phyloP scores from a whole-genome alignment of 108 stramenopile genomes.

The Bacterosira constricta region DNA sequence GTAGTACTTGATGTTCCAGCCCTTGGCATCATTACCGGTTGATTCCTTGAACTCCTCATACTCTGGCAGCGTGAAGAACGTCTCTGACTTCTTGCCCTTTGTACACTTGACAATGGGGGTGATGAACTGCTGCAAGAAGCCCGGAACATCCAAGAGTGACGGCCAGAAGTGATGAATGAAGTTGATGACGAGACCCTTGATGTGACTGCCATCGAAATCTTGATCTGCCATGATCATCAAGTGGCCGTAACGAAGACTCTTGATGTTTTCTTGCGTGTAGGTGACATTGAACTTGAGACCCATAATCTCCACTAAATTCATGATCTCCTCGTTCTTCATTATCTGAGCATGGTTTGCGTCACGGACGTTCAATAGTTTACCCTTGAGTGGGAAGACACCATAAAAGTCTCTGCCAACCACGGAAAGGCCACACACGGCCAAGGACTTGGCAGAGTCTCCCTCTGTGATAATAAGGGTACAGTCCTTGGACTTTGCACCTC shows the following conservation, averaged over 20 bases:
- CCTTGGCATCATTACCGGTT: conserved; percentile 89
- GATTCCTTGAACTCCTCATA: conserved; percentile 92
- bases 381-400: conserved; percentile 96
- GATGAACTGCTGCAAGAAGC: conserved; percentile 99
- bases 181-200: conserved; percentile 99
- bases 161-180: conserved; percentile 98
- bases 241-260: conserved; percentile 94
- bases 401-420: conserved; percentile 92
- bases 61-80: conserved; percentile 96
- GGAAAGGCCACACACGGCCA: conserved; percentile 92
- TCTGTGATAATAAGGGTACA: conserved; percentile 97
- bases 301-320: conserved; percentile 97
- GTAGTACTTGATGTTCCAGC: conserved; percentile 98
- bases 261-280: conserved; percentile 88
- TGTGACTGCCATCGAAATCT: conserved; percentile 99
- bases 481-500: conserved; percentile 87
- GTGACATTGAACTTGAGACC: conserved; percentile 92
- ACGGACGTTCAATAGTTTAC: conserved; percentile 97
- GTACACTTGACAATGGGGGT: conserved; percentile 99
- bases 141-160: conserved; percentile 90
- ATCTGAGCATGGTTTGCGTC: conserved; percentile 86
- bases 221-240: conserved; percentile 99
- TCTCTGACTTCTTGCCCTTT: conserved; percentile 80
- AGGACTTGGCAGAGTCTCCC: conserved; percentile 95
- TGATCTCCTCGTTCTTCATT: conserved; percentile 96